Conservation (phyloP, 495 filamentous ascomycete species). For the Rhizodiscina lignyota region DNA sequence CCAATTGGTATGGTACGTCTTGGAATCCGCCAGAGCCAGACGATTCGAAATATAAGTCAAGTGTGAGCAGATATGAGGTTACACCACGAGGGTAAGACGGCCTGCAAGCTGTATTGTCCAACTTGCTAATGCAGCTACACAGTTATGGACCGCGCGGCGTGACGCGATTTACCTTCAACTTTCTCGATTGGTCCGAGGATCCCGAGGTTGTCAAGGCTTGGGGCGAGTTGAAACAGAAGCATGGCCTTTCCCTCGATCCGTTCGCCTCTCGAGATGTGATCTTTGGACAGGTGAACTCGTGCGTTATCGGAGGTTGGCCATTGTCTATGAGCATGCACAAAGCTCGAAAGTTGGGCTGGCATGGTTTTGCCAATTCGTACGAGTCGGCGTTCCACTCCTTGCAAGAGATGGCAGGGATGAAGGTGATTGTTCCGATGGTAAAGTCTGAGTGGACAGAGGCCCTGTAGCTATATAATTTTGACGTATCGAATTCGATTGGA, state of each 20-base stretch:
- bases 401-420: no score
- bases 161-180: slow-evolving; percentile 21
- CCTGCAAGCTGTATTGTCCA: neutral
- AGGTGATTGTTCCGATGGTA: no score
- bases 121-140: neutral
- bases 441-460: no score
- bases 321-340: slow-evolving; percentile 19
- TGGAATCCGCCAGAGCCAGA: slow-evolving; percentile 12
- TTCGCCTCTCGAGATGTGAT: slow-evolving; percentile 7
- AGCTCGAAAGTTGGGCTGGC: slow-evolving; percentile 23
- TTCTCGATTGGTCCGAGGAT: slow-evolving; percentile 28
- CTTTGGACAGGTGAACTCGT: slow-evolving; percentile 11
- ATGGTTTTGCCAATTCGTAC: slow-evolving; percentile 23
- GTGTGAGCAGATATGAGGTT: slow-evolving; percentile 1
- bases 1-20: slow-evolving; percentile 25
- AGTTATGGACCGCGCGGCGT: slow-evolving; percentile 22
- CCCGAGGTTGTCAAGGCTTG: slow-evolving; percentile 28
- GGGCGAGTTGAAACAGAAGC: slow-evolving; percentile 15
- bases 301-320: neutral
- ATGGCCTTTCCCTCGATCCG: slow-evolving; percentile 13
- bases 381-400: no score
- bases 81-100: slow-evolving; percentile 8
- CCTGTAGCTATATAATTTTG: no score
- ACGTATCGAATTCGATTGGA: no score
- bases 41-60: slow-evolving; percentile 10